Percentiles rank a stretch among this genome's conserved stretches.
Conservation (phyloP, 345 rosid species). For the Mangifera indica region DNA sequence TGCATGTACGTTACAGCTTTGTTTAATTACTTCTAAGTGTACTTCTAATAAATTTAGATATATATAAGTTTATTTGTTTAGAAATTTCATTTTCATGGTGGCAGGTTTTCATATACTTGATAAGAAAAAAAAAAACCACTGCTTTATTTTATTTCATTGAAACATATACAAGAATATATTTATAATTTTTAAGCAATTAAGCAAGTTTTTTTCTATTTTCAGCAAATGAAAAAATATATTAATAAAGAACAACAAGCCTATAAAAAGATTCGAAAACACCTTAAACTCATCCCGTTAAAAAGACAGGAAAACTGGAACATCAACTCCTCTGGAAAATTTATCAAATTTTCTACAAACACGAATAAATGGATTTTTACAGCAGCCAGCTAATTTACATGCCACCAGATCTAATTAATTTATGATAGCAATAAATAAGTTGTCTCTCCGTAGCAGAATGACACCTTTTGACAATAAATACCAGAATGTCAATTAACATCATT, state of each 20-base stretch:
- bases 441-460: neutral
- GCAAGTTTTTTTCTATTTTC: too few species aligned
- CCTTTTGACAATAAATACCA: neutral
- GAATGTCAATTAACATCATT: neutral
- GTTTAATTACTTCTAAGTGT: neutral
- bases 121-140: neutral
- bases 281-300: too few species aligned
- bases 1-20: neutral
- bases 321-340: too few species aligned
- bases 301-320: too few species aligned
- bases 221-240: too few species aligned
- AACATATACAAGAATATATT: too few species aligned
- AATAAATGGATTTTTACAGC: too few species aligned
- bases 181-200: too few species aligned
- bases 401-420: slow-evolving; percentile 2
- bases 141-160: too few species aligned
- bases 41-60: neutral
- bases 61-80: neutral
- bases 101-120: neutral
- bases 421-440: slow-evolving; percentile 6
- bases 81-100: neutral
- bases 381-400: neutral
- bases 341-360: too few species aligned
- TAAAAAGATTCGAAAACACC: too few species aligned
- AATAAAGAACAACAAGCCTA: too few species aligned